Base-by-base conservation (phyloP, 805 yeast species). In the Pachysolen tannophilus region DNA sequence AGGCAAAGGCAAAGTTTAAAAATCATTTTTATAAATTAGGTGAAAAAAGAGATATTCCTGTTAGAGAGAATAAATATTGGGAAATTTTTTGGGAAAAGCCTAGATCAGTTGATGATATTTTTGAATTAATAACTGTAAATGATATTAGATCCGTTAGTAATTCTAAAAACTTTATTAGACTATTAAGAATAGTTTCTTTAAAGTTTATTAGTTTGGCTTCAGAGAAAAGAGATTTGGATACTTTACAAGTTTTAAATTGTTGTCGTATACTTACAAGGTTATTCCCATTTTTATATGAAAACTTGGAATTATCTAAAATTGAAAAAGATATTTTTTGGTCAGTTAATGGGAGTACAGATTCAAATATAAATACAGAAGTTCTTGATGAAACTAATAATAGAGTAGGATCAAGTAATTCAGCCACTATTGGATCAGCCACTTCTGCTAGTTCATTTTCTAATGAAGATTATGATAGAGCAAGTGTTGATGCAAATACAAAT, bases 221-320 rank as follows among this genome's bases (percentile, higher is more conserved):
- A 4, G 24, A 18, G 18, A 11, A 7, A 13, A 18, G 41, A 14
- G 40, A 27, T 6, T 18, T 35, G 24, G 47, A 46, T 32, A 40
- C 21, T 53, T 65, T 43, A 42, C 55, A 32, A 15, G 43, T 45
- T 8, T 56, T 82, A 31, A 79, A 75, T 40, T 76, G 85, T 46
- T 46, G 80, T 6, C 66, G 95, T 25, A 53, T 82, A 4, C 54
- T 88, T 27, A 73, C 84, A 3, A 70, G 75, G 40, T 35, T 82
- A 3, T 42, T 82, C 15, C 96, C 96, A 0, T 68, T 74, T 31
- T 49, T 80, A 6, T 82, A 70, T 47, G 95, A 87, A 55, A 50
- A 60, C 8, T 61, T 43, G 31, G 57, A 49, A 18, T 58, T 46
- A 44, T 60, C 47, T 35, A 56, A 56, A 9, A 56, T 55, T 47